These are phyloP conservation scores for Linanthus parryae DNA, from an alignment of 148 eudicot genomes.

Conservation along the genomic window DNA sequence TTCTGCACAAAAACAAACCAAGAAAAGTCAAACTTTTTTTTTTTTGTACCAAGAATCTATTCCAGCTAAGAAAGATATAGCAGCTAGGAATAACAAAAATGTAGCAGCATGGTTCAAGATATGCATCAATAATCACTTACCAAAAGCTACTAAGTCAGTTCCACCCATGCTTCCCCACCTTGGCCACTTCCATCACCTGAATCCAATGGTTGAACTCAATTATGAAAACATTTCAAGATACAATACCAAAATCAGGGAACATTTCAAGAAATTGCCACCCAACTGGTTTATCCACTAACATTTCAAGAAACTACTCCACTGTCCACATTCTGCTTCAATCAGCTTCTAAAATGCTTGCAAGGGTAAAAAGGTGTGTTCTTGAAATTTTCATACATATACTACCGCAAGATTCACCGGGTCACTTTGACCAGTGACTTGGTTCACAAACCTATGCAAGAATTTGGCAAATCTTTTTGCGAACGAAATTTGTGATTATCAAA, in stretches of 20 bases:
- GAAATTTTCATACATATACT: no score
- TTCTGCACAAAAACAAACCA: conserved; percentile 23
- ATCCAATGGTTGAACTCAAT: conserved; percentile 59
- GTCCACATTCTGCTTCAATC: no score
- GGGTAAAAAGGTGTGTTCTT: no score
- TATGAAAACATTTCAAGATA: conserved; percentile 29
- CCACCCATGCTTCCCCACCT: conserved; percentile 42
- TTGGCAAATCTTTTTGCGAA: no score
- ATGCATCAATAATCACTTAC: conserved; percentile 28
- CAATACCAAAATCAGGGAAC: not conserved
- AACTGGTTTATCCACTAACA: no score
- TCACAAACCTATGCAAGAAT: no score
- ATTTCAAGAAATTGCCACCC: no score
- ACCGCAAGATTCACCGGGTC: no score
- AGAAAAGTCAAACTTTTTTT: conserved; percentile 13
- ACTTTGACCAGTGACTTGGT: no score
- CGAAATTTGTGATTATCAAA: no score
- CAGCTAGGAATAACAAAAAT: not conserved
- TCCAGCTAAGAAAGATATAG: not conserved
- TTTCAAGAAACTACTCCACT: no score
- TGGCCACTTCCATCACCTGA: conserved; percentile 30
- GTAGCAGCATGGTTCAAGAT: conserved; percentile 26
- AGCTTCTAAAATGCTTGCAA: no score
- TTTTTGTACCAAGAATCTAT: conserved; percentile 7
- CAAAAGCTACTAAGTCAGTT: conserved; percentile 30